phyloP scores from a whole-genome alignment of 139 green algal species.

The Trebouxia sp. region DNA sequence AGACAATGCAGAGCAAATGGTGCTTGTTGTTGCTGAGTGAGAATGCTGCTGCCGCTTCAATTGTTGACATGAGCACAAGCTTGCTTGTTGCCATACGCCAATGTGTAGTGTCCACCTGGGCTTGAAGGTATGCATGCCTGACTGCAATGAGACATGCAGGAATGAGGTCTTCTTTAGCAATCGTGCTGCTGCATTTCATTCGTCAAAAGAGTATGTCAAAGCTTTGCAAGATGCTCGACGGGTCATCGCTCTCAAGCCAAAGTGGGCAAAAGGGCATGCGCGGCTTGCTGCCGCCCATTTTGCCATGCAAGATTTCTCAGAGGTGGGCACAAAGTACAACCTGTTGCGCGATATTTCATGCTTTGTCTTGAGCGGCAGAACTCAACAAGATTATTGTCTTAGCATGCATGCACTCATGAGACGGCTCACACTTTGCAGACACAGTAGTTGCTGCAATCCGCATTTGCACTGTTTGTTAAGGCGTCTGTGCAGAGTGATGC shows the following conservation, averaged over 20 bases:
- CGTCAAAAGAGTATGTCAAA: constrained; percentile 51
- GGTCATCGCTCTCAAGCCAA: constrained; percentile 41
- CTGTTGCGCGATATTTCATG: too few species aligned
- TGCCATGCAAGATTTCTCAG: constrained; percentile 56
- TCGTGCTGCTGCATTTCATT: constrained; percentile 63
- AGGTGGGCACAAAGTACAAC: too few species aligned
- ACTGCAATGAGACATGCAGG: too few species aligned
- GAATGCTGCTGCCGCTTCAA: too few species aligned
- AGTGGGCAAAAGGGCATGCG: constrained; percentile 56
- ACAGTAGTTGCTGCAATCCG: too few species aligned
- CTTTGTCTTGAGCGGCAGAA: neutral
- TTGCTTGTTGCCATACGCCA: too few species aligned
- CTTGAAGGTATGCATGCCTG: too few species aligned
- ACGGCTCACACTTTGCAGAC: too few species aligned
- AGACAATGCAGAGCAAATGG: neutral
- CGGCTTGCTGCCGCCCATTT: constrained; percentile 51
- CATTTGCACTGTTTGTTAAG: too few species aligned
- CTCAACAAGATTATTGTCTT: neutral
- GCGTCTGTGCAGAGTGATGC: too few species aligned
- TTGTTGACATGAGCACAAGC: too few species aligned
- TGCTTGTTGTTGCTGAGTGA: neutral
- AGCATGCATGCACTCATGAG: neutral
- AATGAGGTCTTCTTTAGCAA: constrained; percentile 84
- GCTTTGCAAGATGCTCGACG: constrained; percentile 61
- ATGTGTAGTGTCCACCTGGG: too few species aligned